Conservation (phyloP, 1,284 basidiomycete species). For the Amylostereum areolatum region DNA sequence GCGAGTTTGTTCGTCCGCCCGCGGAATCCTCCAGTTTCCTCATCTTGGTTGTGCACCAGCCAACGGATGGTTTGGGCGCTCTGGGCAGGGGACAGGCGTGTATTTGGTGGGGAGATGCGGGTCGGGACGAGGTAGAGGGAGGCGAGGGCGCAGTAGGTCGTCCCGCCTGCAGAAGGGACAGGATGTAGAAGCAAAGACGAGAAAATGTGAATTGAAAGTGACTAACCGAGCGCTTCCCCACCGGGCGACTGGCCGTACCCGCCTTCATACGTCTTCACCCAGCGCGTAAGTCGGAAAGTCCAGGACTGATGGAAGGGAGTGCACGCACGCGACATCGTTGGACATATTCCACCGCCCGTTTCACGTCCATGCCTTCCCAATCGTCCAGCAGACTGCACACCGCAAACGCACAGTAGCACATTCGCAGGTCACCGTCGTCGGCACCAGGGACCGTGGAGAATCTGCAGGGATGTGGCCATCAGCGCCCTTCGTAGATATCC, state of each 20-base stretch:
- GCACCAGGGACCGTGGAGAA: slow-evolving; percentile 70
- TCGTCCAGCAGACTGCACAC: slow-evolving; percentile 75
- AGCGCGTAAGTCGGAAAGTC: slow-evolving; percentile 1
- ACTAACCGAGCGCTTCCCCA: slow-evolving; percentile 79
- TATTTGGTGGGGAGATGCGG: slow-evolving; percentile 18
- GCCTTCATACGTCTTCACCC: slow-evolving; percentile 79
- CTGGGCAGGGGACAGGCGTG: slow-evolving; percentile 35
- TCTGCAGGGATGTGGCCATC: slow-evolving; percentile 31
- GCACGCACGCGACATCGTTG: slow-evolving; percentile 61
- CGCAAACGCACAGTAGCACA: slow-evolving; percentile 85
- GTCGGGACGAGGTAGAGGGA: slow-evolving; percentile 55
- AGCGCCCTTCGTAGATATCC: neutral
- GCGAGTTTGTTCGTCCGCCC: slow-evolving; percentile 82
- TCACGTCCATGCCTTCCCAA: slow-evolving; percentile 68
- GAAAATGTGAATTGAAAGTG: neutral
- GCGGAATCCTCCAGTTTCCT: slow-evolving; percentile 65
- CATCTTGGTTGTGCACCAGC: slow-evolving; percentile 67
- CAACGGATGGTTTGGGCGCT: slow-evolving; percentile 61
- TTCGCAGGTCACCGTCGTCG: slow-evolving; percentile 72
- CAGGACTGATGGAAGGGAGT: slow-evolving; percentile 5
- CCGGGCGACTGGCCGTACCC: slow-evolving; percentile 82
- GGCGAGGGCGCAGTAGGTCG: slow-evolving; percentile 89
- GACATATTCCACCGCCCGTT: slow-evolving; percentile 58
- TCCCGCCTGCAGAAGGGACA: slow-evolving; percentile 57
- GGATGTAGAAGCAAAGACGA: neutral